Base-by-base conservation (phyloP, 1,284 basidiomycete genomes). In the Taiwanofungus camphoratus region DNA sequence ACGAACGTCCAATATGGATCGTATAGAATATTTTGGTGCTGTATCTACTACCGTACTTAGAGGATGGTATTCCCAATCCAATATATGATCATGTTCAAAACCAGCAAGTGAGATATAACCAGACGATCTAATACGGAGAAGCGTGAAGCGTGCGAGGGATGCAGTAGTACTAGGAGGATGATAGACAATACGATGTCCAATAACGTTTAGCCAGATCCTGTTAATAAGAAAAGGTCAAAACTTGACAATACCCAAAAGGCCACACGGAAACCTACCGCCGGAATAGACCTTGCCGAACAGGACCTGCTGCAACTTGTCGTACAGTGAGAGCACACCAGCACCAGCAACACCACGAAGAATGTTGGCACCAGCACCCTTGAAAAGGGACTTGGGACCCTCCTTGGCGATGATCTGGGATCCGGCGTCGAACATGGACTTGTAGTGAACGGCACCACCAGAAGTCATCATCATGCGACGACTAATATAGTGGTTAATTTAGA, bases 381-480 rank as follows among this genome's bases (percentile, higher is more conserved):
- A 92, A 61, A 95, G 77, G 26, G 91, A 93, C 66, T 81, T 84
- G 46, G 75, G 67, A 62, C 93, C 93, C 74, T 96, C 93, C 79
- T 92, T 92, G 63, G 83, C 79, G 58, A 95, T 65, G 62, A 94
- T 91, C 73, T 82, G 85, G 16, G 85, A 76, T 39, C 77, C 85
- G 62, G 86, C 84, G 56, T 90, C 87, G 67, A 88, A 91, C 87
- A 90, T 91, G 51, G 83, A 87, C 76, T 91, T 91, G 80, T 92
- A 92, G 77, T 92, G 87, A 45, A 82, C 77, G 59, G 77, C 76
- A 56, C 79, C 81, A 53, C 87, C 88, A 21, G 89, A 92, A 30
- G 89, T 92, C 89, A 92, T 92, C 89, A 92, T 92, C 89, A 92
- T 92, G 55, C 89, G 88, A 84, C 90, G 88, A 85, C 90, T 86